Conservation (phyloP, 768 basidiomycete genomes). For the Leccinellum rugosiceps region DNA sequence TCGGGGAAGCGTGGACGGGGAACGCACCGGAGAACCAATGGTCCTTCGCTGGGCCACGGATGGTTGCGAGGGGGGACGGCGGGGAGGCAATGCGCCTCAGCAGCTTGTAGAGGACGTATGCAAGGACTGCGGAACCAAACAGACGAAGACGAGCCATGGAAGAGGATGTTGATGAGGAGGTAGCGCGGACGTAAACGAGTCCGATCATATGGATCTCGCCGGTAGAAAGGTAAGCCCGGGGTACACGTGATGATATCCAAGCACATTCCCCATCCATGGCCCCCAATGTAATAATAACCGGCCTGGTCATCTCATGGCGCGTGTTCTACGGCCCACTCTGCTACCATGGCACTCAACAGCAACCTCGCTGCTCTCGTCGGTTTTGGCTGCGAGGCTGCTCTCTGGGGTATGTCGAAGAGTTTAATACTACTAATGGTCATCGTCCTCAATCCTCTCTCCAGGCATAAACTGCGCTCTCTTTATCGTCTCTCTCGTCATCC, state of each 20-base stretch:
- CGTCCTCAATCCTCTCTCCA: background rate
- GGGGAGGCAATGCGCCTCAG: constrained; percentile 4
- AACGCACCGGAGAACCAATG: constrained; percentile 34
- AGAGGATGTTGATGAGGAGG: background rate
- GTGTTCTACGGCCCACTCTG: background rate
- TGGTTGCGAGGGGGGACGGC: constrained; percentile 16
- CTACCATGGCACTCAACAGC: constrained; percentile 23
- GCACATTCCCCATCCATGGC: too few species aligned
- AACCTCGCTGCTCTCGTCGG: constrained; percentile 37
- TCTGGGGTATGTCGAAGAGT: constrained; percentile 37
- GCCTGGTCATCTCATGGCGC: background rate
- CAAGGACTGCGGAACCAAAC: constrained; percentile 3
- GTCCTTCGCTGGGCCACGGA: constrained; percentile 33
- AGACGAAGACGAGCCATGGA: constrained; percentile 4
- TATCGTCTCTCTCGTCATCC: constrained; percentile 25
- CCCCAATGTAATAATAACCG: background rate
- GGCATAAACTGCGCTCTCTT: constrained; percentile 28
- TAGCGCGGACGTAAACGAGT: background rate
- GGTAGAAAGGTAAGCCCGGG: background rate
- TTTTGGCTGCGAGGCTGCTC: constrained; percentile 34
- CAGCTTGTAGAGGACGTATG: constrained; percentile 18
- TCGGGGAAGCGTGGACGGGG: too few species aligned
- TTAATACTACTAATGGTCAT: background rate
- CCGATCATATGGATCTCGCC: background rate
- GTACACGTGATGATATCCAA: too few species aligned